Conservation (phyloP, 1,284 basidiomycete species). For the Wallemia hederae region DNA sequence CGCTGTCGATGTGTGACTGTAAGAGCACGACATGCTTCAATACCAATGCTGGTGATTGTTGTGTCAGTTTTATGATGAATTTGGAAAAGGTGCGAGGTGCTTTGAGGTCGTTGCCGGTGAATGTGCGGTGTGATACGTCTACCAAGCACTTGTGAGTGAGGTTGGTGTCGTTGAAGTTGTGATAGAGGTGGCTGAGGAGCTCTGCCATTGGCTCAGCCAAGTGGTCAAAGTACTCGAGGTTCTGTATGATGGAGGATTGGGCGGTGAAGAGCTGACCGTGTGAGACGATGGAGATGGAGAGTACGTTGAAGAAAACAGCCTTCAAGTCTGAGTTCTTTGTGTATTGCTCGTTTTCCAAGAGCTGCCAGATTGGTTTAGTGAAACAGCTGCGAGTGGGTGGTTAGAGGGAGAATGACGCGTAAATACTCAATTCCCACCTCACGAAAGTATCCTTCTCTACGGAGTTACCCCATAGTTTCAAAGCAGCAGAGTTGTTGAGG, state of each 20-base stretch:
- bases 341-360: constrained; percentile 59
- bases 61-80: constrained; percentile 57
- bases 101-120: constrained; percentile 57
- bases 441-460: constrained; percentile 58
- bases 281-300: constrained; percentile 72
- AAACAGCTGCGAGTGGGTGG: constrained; percentile 29
- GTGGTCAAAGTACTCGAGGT: constrained; percentile 78
- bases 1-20: constrained; percentile 62
- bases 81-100: constrained; percentile 56
- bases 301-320: constrained; percentile 50
- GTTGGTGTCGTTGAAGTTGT: constrained; percentile 66
- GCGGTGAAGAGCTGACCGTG: constrained; percentile 52
- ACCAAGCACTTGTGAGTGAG: constrained; percentile 58
- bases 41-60: constrained; percentile 54
- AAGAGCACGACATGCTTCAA: constrained; percentile 70
- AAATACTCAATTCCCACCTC: constrained; percentile 8
- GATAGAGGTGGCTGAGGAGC: constrained; percentile 43
- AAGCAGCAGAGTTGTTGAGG: neutral
- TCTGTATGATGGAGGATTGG: constrained; percentile 72
- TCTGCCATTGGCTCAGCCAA: constrained; percentile 83
- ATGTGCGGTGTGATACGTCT: constrained; percentile 48
- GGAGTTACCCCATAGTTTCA: constrained; percentile 45
- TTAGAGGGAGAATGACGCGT: constrained; percentile 3
- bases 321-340: constrained; percentile 52
- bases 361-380: constrained; percentile 53